Evolutionary conservation across 139 green algal species (phyloP).

Genomic region (Picochlorum sp.): DNA sequence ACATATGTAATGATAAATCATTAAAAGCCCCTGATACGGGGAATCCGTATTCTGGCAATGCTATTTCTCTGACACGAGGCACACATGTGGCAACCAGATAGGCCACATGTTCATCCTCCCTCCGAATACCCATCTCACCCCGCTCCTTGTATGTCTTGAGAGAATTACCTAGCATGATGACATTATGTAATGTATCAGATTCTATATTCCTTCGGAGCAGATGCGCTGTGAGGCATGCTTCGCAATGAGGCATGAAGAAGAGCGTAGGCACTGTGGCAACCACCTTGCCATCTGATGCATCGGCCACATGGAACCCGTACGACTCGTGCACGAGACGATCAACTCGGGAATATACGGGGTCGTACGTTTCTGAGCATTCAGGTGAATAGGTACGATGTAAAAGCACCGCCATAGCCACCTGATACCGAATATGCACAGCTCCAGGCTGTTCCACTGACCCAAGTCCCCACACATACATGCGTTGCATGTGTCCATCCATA

Average conservation of each 20-base stretch:
- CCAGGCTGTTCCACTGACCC: slow-evolving; percentile 33
- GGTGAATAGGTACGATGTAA: slow-evolving; percentile 24
- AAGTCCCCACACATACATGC: slow-evolving; percentile 46
- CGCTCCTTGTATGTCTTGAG: slow-evolving; percentile 26
- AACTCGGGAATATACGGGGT: slow-evolving; percentile 35
- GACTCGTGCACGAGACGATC: slow-evolving; percentile 29
- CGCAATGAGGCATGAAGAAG: slow-evolving; percentile 64
- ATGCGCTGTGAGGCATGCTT: slow-evolving; percentile 35
- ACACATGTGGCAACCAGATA: neutral
- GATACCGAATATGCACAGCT: slow-evolving; percentile 27
- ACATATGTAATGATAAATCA: neutral
- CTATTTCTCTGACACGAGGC: neutral
- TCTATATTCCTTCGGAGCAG: slow-evolving; percentile 39
- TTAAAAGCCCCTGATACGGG: neutral
- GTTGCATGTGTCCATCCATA: neutral
- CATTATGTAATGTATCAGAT: slow-evolving; percentile 19
- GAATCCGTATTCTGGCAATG: neutral
- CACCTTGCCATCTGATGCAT: slow-evolving; percentile 31
- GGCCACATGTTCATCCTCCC: neutral
- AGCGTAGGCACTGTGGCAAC: slow-evolving; percentile 35
- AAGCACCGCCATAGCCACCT: slow-evolving; percentile 41
- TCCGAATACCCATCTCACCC: neutral
- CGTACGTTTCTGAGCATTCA: slow-evolving; percentile 19
- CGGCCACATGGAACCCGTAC: neutral
- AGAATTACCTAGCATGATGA: slow-evolving; percentile 47